phyloP scores from a whole-genome alignment of 805 yeast species.

The Debaryomyces tyrocola region DNA sequence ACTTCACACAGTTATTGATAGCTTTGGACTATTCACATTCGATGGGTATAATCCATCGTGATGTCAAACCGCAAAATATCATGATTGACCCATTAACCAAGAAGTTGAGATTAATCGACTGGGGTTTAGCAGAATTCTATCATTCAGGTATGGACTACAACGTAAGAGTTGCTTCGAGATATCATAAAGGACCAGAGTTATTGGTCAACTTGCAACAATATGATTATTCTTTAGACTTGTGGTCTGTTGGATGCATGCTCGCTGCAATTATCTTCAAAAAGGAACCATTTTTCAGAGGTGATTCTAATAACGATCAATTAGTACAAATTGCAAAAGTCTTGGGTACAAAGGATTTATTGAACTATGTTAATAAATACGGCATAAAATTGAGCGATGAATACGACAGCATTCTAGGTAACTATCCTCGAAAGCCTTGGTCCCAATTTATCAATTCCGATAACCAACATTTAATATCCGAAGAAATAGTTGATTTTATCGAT shows the following conservation, averaged over 20 bases:
- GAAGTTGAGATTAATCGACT: constrained; percentile 80
- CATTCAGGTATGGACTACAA: constrained; percentile 88
- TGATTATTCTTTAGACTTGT: constrained; percentile 87
- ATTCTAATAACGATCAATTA: constrained; percentile 85
- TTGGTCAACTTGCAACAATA: constrained; percentile 83
- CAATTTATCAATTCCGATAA: constrained; percentile 72
- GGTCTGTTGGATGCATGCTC: constrained; percentile 93
- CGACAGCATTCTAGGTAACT: constrained; percentile 65
- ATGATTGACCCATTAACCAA: constrained; percentile 84
- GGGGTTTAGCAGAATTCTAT: constrained; percentile 95
- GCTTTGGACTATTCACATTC: constrained; percentile 91
- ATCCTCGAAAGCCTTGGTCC: constrained; percentile 84
- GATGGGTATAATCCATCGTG: constrained; percentile 95
- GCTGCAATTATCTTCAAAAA: constrained; percentile 88
- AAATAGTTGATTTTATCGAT: constrained; percentile 79
- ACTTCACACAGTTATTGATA: constrained; percentile 74
- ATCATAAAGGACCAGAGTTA: constrained; percentile 91
- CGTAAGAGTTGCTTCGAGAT: constrained; percentile 90
- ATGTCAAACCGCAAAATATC: constrained; percentile 92
- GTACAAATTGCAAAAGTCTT: constrained; percentile 85
- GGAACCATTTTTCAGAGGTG: constrained; percentile 92
- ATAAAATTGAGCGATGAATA: constrained; percentile 72
- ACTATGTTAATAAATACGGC: constrained; percentile 70
- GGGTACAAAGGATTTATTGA: constrained; percentile 78
- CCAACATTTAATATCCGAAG: constrained; percentile 60